These are phyloP conservation scores for Corymbia calophylla DNA, from an alignment of 441 rosid genomes.

Conservation along the genomic window DNA sequence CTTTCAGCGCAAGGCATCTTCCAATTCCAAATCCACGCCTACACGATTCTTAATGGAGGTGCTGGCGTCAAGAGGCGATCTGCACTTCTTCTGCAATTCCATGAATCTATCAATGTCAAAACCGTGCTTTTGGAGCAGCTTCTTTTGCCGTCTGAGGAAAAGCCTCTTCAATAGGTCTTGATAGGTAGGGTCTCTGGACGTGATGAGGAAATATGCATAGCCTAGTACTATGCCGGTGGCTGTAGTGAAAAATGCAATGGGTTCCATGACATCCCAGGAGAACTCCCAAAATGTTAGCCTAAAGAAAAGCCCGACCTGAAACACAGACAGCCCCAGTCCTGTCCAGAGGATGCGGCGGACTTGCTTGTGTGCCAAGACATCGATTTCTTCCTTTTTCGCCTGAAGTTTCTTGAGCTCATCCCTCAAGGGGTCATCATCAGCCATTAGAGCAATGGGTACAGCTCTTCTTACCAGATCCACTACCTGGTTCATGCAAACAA, in stretches of 20 bases:
- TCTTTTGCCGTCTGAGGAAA: slow-evolving; percentile 71
- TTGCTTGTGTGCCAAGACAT: slow-evolving; percentile 70
- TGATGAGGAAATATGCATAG: slow-evolving; percentile 78
- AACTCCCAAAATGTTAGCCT: slow-evolving; percentile 95
- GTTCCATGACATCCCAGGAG: slow-evolving; percentile 99
- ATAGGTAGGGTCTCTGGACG: slow-evolving; percentile 88
- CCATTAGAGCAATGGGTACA: slow-evolving; percentile 60
- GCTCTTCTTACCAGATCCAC: slow-evolving; percentile 81
- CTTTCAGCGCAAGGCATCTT: slow-evolving; percentile 41
- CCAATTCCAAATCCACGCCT: slow-evolving; percentile 65
- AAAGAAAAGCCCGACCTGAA: slow-evolving; percentile 58
- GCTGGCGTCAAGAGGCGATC: slow-evolving; percentile 34
- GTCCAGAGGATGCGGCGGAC: slow-evolving; percentile 72
- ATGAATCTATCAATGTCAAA: slow-evolving; percentile 55
- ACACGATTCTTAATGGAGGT: slow-evolving; percentile 43
- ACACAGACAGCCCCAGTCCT: slow-evolving; percentile 58
- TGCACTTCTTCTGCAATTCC: slow-evolving; percentile 65
- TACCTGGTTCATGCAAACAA: slow-evolving; percentile 29
- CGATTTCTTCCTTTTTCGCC: slow-evolving; percentile 68
- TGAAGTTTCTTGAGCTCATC: slow-evolving; percentile 55
- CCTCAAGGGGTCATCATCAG: slow-evolving; percentile 53
- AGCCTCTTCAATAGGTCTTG: slow-evolving; percentile 84
- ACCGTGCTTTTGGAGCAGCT: slow-evolving; percentile 40
- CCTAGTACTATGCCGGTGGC: slow-evolving; percentile 63
- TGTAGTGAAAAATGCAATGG: slow-evolving; percentile 73